Base-by-base conservation (phyloP, 768 basidiomycete genomes). In the Lactarius sp. region DNA sequence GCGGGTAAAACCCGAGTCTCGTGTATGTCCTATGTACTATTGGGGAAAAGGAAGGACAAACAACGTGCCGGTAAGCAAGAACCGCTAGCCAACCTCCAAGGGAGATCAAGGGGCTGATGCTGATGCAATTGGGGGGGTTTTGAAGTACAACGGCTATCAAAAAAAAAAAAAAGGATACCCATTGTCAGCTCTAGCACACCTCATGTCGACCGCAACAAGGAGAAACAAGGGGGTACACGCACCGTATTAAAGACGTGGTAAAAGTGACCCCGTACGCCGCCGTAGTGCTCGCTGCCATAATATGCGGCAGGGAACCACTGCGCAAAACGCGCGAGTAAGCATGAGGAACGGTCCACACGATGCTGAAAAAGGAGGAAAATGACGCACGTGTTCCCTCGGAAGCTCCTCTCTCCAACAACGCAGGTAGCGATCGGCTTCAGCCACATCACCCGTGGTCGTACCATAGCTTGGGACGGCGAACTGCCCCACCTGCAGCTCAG, bases 401-500 rank as follows among this genome's bases (percentile, higher is more conserved):
- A 94, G 75, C 27, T 82, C 80, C 66, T 88, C 85, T 69, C 91
- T 91, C 63, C 74, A 79, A 1, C 83, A 76, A 51, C 90, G 83
- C 56, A 85, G 73, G 73, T 93, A 90, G 53, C 87, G 80, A 3
- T 87, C 85, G 18, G 79, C 77, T 54, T 80, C 73, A 0, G 83
- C 79, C 20, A 89, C 84, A 68, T 92, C 83, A 27, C 77, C 76
- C 4, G 85, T 80, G 18, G 72, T 71, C 63, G 73, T 69, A 0
- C 83, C 86, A 59, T 84, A 79, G 52, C 76, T 79, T 0, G 92
- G 91, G 4, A 94, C 71, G 54, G 89, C 80, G 70, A 94, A 95
- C 73, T 90, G 91, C 12, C 86, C 92, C 42, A 95, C 84, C 74
- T 94, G 94, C 56, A 94, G 79, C 70, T 95, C 92, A 1, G 94